These are phyloP conservation scores for Spergularia azorica DNA, from an alignment of 179 eudicot genomes.

Conservation along the genomic window DNA sequence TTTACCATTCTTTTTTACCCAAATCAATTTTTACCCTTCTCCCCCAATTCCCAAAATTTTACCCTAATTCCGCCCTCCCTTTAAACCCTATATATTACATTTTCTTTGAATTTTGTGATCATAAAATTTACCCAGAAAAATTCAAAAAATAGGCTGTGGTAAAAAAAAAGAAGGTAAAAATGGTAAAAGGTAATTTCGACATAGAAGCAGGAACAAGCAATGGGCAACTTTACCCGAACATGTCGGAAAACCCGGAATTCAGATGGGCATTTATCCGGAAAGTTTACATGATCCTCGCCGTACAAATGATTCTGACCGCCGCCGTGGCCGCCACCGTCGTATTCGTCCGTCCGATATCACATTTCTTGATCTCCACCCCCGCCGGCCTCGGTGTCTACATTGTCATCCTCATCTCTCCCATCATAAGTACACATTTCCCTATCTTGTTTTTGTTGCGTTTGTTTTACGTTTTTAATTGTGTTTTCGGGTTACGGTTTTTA, in stretches of 20 bases:
- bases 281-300: conserved; percentile 46
- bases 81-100: too few species aligned
- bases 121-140: too few species aligned
- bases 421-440: conserved; percentile 32
- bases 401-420: conserved; percentile 32
- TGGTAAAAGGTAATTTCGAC: conserved; percentile 11
- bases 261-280: conserved; percentile 64
- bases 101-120: too few species aligned
- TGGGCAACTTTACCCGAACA: conserved; percentile 43
- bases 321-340: conserved; percentile 37
- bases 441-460: too few species aligned
- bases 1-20: too few species aligned
- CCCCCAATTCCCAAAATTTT: too few species aligned
- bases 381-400: conserved; percentile 40
- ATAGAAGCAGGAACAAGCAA: conserved; percentile 30
- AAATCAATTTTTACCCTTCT: too few species aligned
- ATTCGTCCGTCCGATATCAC: conserved; percentile 28
- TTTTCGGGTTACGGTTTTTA: not conserved
- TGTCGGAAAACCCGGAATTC: conserved; percentile 44
- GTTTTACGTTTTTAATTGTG: too few species aligned
- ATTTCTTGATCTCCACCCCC: conserved; percentile 28
- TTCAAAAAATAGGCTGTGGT: too few species aligned
- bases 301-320: conserved; percentile 54
- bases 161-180: too few species aligned
- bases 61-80: too few species aligned